Evolutionary conservation across 768 basidiomycete species (phyloP).

Genomic region (Hemileccinum impolitum): DNA sequence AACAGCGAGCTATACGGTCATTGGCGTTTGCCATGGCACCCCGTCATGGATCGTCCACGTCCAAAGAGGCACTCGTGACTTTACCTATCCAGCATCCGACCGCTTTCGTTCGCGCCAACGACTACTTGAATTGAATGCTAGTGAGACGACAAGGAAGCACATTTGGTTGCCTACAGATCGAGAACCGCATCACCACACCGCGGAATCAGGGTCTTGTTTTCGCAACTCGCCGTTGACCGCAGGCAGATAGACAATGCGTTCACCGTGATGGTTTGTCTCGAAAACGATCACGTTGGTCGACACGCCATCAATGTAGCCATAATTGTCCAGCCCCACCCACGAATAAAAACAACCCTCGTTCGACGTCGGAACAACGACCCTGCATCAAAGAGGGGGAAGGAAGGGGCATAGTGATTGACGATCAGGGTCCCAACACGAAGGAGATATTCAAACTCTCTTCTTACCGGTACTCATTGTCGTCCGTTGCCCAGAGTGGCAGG

Average conservation of each 20-base stretch:
- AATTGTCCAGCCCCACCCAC: constrained; percentile 20
- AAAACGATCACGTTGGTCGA: constrained; percentile 19
- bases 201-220: constrained; percentile 1
- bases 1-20: too few species aligned
- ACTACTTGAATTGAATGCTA: too few species aligned
- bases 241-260: constrained; percentile 14
- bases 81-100: too few species aligned
- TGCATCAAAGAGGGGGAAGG: neutral
- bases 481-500: constrained; percentile 35
- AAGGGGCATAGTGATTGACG: neutral
- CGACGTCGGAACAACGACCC: constrained; percentile 12
- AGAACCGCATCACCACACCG: too few species aligned
- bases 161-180: too few species aligned
- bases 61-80: too few species aligned
- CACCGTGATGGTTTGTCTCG: neutral
- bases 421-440: neutral
- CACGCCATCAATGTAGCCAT: constrained; percentile 24
- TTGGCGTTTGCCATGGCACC: too few species aligned
- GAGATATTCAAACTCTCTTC: neutral
- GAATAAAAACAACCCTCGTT: constrained; percentile 21
- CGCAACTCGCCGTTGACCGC: constrained; percentile 8
- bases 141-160: too few species aligned
- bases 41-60: too few species aligned
- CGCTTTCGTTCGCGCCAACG: too few species aligned
- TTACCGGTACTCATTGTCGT: constrained; percentile 39